A percentile compares a stretch with the other conserved stretches of the same genome.
Evolutionary conservation across 129 eudicot genomes (phyloP).

Genomic region (Ambrosia artemisiifolia): DNA sequence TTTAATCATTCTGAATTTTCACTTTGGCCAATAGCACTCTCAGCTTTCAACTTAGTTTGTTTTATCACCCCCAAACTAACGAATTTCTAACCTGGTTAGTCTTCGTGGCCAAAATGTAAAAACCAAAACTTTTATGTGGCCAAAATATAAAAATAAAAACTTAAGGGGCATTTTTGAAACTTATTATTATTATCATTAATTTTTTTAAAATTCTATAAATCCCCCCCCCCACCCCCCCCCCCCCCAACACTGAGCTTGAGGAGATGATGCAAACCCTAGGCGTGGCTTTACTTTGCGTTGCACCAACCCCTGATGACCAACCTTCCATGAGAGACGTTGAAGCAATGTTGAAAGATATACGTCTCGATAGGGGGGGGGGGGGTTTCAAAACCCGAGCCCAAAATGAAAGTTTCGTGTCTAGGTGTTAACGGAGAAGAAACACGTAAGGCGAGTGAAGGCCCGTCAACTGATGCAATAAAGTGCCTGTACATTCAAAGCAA

Average conservation of each 20-base stretch:
- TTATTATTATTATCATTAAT: no score
- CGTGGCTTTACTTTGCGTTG: conserved; percentile 84
- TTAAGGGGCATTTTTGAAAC: no score
- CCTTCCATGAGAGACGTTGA: conserved; percentile 91
- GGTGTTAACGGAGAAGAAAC: conserved; percentile 22
- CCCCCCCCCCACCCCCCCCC: no score
- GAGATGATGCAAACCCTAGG: conserved; percentile 94
- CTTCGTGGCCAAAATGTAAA: no score
- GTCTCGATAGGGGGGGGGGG: conserved; percentile 60
- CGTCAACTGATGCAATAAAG: conserved; percentile 53
- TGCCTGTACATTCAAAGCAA: conserved; percentile 58
- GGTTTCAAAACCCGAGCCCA: conserved; percentile 47
- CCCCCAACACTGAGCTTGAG: conserved; percentile 72
- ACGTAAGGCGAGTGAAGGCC: conserved; percentile 38
- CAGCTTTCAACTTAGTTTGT: no score
- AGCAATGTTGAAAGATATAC: conserved; percentile 78
- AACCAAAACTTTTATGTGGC: no score
- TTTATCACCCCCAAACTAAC: no score
- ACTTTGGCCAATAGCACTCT: no score
- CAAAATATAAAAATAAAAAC: no score
- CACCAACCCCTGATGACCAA: conserved; percentile 75
- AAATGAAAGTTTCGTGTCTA: conserved; percentile 39
- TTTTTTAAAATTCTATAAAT: no score
- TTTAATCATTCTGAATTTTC: no score
- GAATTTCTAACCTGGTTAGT: no score